A percentile compares a stretch with the other conserved stretches of the same genome.
Evolutionary conservation across 2,329 filamentous ascomycete species (phyloP).

Genomic region (Hypoxylon sp.): DNA sequence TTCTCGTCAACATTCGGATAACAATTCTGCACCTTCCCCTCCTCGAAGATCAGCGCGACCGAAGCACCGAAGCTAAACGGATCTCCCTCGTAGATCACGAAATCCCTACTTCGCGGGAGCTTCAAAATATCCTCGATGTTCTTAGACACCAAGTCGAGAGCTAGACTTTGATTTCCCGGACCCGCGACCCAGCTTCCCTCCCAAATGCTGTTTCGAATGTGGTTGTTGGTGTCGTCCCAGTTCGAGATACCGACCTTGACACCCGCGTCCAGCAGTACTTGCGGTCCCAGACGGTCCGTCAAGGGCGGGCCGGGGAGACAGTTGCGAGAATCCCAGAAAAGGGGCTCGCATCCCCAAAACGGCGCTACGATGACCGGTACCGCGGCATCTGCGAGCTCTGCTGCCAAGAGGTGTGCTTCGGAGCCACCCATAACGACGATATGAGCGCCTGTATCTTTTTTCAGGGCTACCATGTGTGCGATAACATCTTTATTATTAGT

Average conservation of each 20-base stretch:
- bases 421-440: conserved; percentile 40
- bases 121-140: conserved; percentile 53
- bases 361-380: conserved; percentile 38
- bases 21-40: conserved; percentile 39
- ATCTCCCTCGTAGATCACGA: conserved; percentile 53
- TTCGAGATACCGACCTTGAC: conserved; percentile 39
- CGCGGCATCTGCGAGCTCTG: conserved; percentile 28
- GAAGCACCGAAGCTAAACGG: conserved; percentile 51
- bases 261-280: conserved; percentile 35
- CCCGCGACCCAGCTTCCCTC: conserved; percentile 39
- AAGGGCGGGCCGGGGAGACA: conserved; percentile 38
- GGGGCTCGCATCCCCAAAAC: conserved; percentile 41
- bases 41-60: conserved; percentile 48
- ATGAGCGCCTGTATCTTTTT: conserved; percentile 37
- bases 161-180: conserved; percentile 37
- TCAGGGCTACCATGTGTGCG: conserved; percentile 37
- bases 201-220: conserved; percentile 41
- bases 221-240: conserved; percentile 40
- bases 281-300: conserved; percentile 33
- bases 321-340: conserved; percentile 37
- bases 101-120: conserved; percentile 48
- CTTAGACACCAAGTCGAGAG: conserved; percentile 51
- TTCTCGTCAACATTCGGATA: conserved; percentile 31
- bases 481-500: conserved; percentile 43
- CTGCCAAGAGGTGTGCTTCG: conserved; percentile 35